Conservation (phyloP, 108 stramenopile species). For the Cyclostephanos tholiformis region DNA sequence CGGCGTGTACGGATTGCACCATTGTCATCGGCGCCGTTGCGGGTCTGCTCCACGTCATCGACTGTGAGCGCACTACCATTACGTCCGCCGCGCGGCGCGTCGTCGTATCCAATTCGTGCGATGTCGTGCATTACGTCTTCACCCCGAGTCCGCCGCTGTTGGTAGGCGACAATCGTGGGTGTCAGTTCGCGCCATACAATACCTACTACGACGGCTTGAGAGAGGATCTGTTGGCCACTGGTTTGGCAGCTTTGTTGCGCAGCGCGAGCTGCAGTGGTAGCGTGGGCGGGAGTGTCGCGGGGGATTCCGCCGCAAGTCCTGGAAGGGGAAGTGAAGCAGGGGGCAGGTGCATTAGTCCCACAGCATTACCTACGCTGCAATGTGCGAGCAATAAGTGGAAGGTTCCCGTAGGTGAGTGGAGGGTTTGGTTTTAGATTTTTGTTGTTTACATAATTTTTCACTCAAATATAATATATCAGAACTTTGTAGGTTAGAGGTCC, state of each 20-base stretch:
- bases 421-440: not conserved
- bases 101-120: slow-evolving; percentile 79
- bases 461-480: not conserved
- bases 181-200: slow-evolving; percentile 90
- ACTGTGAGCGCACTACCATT: slow-evolving; percentile 85
- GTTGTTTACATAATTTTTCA: not conserved
- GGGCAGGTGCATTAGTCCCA: slow-evolving; percentile 37
- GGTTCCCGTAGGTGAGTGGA: slow-evolving; percentile 60
- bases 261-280: slow-evolving; percentile 10
- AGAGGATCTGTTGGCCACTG: slow-evolving; percentile 83
- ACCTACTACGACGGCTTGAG: slow-evolving; percentile 88
- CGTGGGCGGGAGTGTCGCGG: slow-evolving; percentile 15
- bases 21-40: slow-evolving; percentile 96
- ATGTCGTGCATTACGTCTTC: slow-evolving; percentile 68
- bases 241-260: slow-evolving; percentile 73
- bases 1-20: slow-evolving; percentile 91
- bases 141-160: slow-evolving; percentile 85
- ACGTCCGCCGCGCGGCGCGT: slow-evolving; percentile 74
- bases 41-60: slow-evolving; percentile 82
- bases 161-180: slow-evolving; percentile 87
- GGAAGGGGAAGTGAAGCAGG: slow-evolving; percentile 28
- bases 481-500: slow-evolving; percentile 3
- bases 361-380: slow-evolving; percentile 69
- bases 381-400: slow-evolving; percentile 94
- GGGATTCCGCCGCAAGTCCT: slow-evolving; percentile 40